phyloP scores from a whole-genome alignment of 2,329 filamentous ascomycete species.

The Raffaelea albimanens region DNA sequence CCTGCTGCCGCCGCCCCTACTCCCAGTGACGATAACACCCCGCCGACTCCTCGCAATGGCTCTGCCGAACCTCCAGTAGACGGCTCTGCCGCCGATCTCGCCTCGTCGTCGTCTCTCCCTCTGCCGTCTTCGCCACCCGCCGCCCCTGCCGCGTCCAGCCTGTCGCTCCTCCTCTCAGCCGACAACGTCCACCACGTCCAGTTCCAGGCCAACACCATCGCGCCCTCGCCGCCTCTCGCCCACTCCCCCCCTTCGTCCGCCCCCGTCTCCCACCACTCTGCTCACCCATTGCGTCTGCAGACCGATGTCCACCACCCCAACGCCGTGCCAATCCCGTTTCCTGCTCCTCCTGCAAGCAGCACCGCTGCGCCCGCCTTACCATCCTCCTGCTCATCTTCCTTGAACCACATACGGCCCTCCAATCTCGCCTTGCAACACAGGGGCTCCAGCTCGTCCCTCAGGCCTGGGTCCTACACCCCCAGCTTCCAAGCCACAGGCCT shows the following conservation, averaged over 20 bases:
- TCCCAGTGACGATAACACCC: neutral
- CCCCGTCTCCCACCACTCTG: too few relatives aligned
- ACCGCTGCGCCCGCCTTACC: constrained; percentile 2
- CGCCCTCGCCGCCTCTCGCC: constrained; percentile 19
- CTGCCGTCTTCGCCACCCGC: neutral
- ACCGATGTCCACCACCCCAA: constrained; percentile 9
- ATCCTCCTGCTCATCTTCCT: constrained; percentile 1
- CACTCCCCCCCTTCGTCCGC: constrained; percentile 7
- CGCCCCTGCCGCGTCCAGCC: too few relatives aligned
- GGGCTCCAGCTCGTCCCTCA: constrained; percentile 34
- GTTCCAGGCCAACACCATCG: constrained; percentile 20
- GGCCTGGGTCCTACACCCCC: constrained; percentile 47
- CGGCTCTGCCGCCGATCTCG: too few relatives aligned
- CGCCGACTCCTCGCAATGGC: neutral
- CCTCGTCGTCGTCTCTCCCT: neutral
- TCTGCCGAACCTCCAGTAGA: neutral
- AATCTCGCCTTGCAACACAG: constrained; percentile 25
- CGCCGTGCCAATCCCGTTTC: constrained; percentile 10
- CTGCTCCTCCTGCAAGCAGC: neutral
- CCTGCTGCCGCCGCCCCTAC: too few relatives aligned
- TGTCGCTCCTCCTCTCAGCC: neutral
- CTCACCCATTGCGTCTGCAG: constrained; percentile 7
- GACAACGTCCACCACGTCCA: constrained; percentile 10
- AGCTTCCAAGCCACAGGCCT: constrained; percentile 46
- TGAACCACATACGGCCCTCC: constrained; percentile 17